These are phyloP conservation scores for Ceratobasidium sp. DNA, from an alignment of 1,284 basidiomycete species.

Conservation along the genomic window DNA sequence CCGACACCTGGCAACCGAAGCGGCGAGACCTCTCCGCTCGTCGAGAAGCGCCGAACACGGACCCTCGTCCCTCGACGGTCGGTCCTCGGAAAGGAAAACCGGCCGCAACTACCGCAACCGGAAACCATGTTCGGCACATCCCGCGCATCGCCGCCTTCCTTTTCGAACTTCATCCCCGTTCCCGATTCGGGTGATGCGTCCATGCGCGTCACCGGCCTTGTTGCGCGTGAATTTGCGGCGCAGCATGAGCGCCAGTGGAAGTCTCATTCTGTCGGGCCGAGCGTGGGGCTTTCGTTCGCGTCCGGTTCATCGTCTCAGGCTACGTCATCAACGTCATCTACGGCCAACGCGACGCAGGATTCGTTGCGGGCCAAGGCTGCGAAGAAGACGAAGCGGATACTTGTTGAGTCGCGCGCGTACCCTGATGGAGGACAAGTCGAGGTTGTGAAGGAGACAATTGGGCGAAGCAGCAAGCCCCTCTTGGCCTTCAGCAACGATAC, in stretches of 20 bases:
- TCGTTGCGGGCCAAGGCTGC: constrained; percentile 25
- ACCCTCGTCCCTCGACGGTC: constrained; percentile 34
- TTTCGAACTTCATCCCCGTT: background rate
- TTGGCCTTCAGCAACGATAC: background rate
- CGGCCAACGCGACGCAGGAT: background rate
- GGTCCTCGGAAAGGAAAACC: constrained; percentile 24
- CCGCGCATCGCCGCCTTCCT: background rate
- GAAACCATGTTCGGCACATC: background rate
- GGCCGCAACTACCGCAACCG: background rate
- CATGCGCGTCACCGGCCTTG: constrained; percentile 9
- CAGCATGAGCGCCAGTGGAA: constrained; percentile 22
- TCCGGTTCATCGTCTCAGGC: constrained; percentile 8
- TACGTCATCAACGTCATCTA: constrained; percentile 3
- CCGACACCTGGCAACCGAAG: constrained; percentile 15
- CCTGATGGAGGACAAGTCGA: constrained; percentile 38
- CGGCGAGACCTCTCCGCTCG: constrained; percentile 4
- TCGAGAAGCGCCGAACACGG: constrained; percentile 40
- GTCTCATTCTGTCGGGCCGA: constrained; percentile 32
- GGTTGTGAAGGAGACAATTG: constrained; percentile 39
- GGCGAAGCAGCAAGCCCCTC: constrained; percentile 23
- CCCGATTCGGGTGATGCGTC: background rate
- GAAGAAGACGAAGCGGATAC: constrained; percentile 4
- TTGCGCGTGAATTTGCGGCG: constrained; percentile 25
- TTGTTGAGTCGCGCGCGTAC: constrained; percentile 26
- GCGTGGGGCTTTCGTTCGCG: constrained; percentile 6